Base-by-base conservation (phyloP, 2,329 filamentous ascomycete genomes). In the Xylaria sp. region DNA sequence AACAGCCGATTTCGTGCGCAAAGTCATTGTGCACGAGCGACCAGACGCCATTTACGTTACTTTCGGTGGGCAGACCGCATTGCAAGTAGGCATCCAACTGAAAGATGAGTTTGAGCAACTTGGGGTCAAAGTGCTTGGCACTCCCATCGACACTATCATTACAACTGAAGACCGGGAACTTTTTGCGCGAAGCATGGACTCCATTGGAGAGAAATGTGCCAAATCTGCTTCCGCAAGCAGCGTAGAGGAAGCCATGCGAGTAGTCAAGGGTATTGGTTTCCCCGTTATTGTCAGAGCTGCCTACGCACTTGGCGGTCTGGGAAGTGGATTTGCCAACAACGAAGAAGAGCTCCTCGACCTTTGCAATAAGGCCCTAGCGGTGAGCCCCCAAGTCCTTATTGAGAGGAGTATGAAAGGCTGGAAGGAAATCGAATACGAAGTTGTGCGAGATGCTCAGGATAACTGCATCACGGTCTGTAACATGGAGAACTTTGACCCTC, bases 401-500 rank as follows among this genome's bases (percentile, higher is more conserved):
- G 96, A 99, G 85, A 91, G 93, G 80, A 97, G 94, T 84, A 98
- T 99, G 95, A 98, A 98, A 85, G 96, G 96, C 68, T 99, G 96
- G 96, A 99, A 99, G 82, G 96, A 99, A 82, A 97, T 98, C 72
- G 96, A 99, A 82, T 99, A 98, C 79, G 96, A 99, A 82, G 96
- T 98, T 71, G 96, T 99, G 49, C 92, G 96, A 77, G 96, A 98
- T 84, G 92, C 91, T 66, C 90, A 94, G 76, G 94, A 99, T 84
- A 98, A 98, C 87, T 99, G 96, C 80, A 98, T 99, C 80, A 99
- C 96, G 7, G 96, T 99, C 71, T 99, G 96, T 82, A 99, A 99
- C 85, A 98, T 99, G 96, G 96, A 99, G 85, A 99, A 99, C 84
- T 99, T 99, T 78, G 96, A 99, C 80, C 96, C 96, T 64, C 90